Conservation (phyloP, 2,329 filamentous ascomycete species). For the Thelonectria blattea region DNA sequence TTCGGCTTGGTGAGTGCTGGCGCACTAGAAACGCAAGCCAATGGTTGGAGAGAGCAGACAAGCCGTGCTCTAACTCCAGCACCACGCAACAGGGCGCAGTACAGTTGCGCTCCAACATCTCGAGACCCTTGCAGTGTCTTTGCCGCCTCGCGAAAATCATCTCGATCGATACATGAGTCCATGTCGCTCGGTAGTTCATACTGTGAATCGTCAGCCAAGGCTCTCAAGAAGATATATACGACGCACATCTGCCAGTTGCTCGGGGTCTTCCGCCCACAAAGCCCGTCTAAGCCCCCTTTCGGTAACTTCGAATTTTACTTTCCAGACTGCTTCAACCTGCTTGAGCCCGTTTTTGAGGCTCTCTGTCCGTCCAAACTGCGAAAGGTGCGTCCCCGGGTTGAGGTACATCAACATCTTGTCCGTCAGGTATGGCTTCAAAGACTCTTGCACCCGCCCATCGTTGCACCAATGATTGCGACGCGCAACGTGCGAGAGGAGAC, state of each 20-base stretch:
- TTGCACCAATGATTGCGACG: slow-evolving; percentile 91
- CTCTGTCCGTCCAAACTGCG: slow-evolving; percentile 78
- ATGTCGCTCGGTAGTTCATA: slow-evolving; percentile 65
- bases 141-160: slow-evolving; percentile 77
- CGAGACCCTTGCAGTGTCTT: slow-evolving; percentile 77
- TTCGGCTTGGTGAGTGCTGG: slow-evolving; percentile 55
- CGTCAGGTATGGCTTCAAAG: slow-evolving; percentile 68
- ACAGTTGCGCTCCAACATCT: slow-evolving; percentile 88
- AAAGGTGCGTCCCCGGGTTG: slow-evolving; percentile 68
- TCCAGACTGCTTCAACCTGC: slow-evolving; percentile 71
- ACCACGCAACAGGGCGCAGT: slow-evolving; percentile 85
- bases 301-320: slow-evolving; percentile 71
- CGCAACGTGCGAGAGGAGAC: slow-evolving; percentile 78
- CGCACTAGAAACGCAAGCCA: slow-evolving; percentile 68
- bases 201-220: slow-evolving; percentile 43
- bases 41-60: slow-evolving; percentile 86
- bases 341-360: slow-evolving; percentile 82
- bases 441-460: slow-evolving; percentile 69
- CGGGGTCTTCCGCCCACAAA: slow-evolving; percentile 75
- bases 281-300: slow-evolving; percentile 73
- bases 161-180: slow-evolving; percentile 71
- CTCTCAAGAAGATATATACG: slow-evolving; percentile 2
- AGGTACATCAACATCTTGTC: slow-evolving; percentile 71
- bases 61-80: slow-evolving; percentile 82
- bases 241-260: slow-evolving; percentile 64